phyloP scores from a whole-genome alignment of 2,329 filamentous ascomycete genomes.

The Apiospora sp. region DNA sequence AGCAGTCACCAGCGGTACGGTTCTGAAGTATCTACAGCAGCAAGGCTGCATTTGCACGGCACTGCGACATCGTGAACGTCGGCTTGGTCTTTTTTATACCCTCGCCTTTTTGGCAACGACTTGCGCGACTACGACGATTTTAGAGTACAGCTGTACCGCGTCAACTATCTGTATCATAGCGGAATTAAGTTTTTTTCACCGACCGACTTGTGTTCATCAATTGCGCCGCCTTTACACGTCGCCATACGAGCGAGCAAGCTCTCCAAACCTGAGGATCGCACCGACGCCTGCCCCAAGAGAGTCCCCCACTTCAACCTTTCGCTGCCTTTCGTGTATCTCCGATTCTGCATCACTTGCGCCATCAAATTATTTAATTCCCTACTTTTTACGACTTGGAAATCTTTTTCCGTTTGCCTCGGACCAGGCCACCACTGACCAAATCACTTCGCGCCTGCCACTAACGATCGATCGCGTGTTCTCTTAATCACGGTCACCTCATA shows the following conservation, averaged over 20 bases:
- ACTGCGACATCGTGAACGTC: conserved; percentile 19
- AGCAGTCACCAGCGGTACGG: not conserved
- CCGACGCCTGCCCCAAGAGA: conserved; percentile 17
- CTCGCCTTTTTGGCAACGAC: conserved; percentile 2
- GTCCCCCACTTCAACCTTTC: conserved; percentile 16
- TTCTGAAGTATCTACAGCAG: not conserved
- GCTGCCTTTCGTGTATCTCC: conserved; percentile 7
- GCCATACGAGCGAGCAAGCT: conserved; percentile 6
- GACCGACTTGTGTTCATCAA: not conserved
- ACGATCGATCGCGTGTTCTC: conserved; percentile 16
- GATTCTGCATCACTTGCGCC: conserved; percentile 8
- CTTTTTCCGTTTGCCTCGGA: not conserved
- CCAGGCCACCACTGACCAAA: not conserved
- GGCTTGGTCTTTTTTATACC: conserved; percentile 6
- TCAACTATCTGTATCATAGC: not conserved
- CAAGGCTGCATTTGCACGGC: conserved; percentile 6
- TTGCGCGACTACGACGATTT: not conserved
- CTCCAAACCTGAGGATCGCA: conserved; percentile 16
- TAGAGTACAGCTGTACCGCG: not conserved
- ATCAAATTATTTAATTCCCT: not conserved
- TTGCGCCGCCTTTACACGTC: conserved; percentile 8
- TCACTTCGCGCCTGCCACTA: not conserved
- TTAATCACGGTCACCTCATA: not conserved
- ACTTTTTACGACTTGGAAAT: not conserved
- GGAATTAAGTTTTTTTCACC: not conserved